Evolutionary conservation across 164 flowering plant genomes (phyloP).

Genomic region (Nymphaea colorata): DNA sequence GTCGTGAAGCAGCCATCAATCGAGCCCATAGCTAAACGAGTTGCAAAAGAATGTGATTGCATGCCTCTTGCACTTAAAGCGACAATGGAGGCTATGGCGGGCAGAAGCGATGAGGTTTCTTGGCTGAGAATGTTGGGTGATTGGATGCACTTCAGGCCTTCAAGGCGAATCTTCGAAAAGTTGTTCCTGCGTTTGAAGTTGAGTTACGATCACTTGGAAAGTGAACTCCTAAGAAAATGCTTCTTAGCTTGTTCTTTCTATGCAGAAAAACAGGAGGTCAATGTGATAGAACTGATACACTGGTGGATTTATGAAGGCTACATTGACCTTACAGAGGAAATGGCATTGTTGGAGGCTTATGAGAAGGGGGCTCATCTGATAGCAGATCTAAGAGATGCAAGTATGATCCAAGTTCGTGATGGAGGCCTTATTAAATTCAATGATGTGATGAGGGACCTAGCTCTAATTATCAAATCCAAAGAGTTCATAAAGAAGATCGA

Average conservation of each 20-base stretch:
- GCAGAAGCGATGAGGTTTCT: neutral
- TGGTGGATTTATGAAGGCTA: neutral
- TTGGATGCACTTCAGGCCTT: neutral
- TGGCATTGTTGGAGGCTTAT: no score
- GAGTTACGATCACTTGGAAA: neutral
- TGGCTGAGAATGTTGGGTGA: slow-evolving; percentile 1
- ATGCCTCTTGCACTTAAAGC: slow-evolving; percentile 1
- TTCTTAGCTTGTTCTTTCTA: slow-evolving; percentile 2
- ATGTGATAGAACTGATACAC: neutral
- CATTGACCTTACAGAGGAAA: neutral
- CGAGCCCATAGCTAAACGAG: neutral
- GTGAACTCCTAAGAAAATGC: neutral
- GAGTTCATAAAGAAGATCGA: neutral
- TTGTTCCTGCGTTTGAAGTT: neutral
- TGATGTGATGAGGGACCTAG: neutral
- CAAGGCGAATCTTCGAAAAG: neutral
- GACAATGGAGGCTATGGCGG: slow-evolving; percentile 1
- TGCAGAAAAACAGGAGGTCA: neutral
- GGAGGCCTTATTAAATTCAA: neutral
- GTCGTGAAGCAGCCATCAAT: neutral
- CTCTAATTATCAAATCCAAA: neutral
- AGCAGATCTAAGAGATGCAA: neutral
- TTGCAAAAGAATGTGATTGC: slow-evolving; percentile 5
- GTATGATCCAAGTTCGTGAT: neutral
- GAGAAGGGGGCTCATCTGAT: slow-evolving; percentile 1